phyloP scores from a whole-genome alignment of 306 rosid species.

The Rubus parviflorus region DNA sequence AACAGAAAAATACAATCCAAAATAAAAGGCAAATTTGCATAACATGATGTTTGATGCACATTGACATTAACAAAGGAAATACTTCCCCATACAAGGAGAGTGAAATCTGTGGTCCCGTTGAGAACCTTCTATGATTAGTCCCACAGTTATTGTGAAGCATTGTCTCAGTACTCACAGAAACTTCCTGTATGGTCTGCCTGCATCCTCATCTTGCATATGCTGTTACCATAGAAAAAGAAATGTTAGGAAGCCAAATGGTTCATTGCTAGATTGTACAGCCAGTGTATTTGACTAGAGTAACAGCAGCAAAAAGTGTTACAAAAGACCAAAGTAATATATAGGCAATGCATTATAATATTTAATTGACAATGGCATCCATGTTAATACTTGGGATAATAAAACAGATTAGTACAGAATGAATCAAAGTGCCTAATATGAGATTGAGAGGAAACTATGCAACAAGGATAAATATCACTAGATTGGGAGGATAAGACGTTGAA shows the following conservation, averaged over 20 bases:
- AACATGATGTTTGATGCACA: slow-evolving; percentile 1
- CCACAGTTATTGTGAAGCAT: slow-evolving; percentile 43
- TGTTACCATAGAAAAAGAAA: slow-evolving; percentile 30
- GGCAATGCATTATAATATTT: not conserved
- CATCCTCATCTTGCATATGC: slow-evolving; percentile 97
- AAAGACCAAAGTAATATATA: not conserved
- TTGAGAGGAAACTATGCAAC: not conserved
- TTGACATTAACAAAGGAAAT: slow-evolving; percentile 11
- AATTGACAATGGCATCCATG: not conserved
- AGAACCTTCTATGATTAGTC: slow-evolving; percentile 29
- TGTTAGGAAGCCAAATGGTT: not conserved
- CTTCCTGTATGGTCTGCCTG: slow-evolving; percentile 82
- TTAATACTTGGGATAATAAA: not conserved
- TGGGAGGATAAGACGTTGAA: not conserved
- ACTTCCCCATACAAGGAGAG: slow-evolving; percentile 24
- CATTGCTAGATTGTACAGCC: not conserved
- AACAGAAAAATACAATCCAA: slow-evolving; percentile 3
- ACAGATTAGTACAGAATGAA: not conserved
- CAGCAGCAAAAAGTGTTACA: not conserved
- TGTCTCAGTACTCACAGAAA: slow-evolving; percentile 45
- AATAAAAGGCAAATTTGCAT: not conserved
- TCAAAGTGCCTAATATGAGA: not conserved
- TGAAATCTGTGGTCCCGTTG: slow-evolving; percentile 24
- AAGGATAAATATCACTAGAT: not conserved
- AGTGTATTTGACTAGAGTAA: not conserved